phyloP scores from a whole-genome alignment of 805 yeast genomes.

The Candida ficus region DNA sequence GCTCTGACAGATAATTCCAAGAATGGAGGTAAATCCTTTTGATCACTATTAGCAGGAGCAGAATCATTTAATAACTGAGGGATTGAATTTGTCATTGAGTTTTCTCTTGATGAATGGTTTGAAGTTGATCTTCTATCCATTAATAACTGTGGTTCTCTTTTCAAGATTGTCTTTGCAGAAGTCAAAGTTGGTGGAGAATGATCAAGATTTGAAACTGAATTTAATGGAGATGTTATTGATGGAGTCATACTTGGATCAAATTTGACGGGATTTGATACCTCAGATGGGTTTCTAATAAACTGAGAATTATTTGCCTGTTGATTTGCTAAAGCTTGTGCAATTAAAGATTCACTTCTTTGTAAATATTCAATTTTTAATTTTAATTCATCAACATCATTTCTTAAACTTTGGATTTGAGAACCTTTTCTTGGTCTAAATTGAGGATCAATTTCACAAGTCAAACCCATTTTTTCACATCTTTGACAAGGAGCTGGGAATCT shows the following conservation, averaged over 20 bases:
- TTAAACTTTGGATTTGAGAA: conserved; percentile 75
- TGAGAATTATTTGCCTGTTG: conserved; percentile 9
- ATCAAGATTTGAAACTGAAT: conserved; percentile 5
- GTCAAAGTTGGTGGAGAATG: conserved; percentile 15
- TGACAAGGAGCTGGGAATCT: conserved; percentile 78
- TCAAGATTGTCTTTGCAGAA: conserved; percentile 38
- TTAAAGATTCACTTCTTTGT: conserved; percentile 59
- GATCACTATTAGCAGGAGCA: conserved; percentile 33
- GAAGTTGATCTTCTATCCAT: conserved; percentile 28
- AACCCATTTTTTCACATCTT: conserved; percentile 73
- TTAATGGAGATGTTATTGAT: conserved; percentile 18
- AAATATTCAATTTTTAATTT: conserved; percentile 65
- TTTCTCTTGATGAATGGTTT: conserved; percentile 17
- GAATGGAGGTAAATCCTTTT: conserved; percentile 35
- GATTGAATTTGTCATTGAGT: conserved; percentile 20
- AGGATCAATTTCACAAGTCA: conserved; percentile 86
- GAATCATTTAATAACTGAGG: conserved; percentile 39
- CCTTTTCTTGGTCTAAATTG: conserved; percentile 89
- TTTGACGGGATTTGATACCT: conserved; percentile 1
- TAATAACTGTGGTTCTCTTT: conserved; percentile 39
- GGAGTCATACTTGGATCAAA: conserved; percentile 10
- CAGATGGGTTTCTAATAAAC: conserved; percentile 1
- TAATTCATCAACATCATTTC: conserved; percentile 81
- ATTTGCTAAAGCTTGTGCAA: conserved; percentile 53
- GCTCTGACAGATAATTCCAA: conserved; percentile 38